Evolutionary conservation across 345 rosid genomes (phyloP).

Genomic region (Eucalyptus regnans): DNA sequence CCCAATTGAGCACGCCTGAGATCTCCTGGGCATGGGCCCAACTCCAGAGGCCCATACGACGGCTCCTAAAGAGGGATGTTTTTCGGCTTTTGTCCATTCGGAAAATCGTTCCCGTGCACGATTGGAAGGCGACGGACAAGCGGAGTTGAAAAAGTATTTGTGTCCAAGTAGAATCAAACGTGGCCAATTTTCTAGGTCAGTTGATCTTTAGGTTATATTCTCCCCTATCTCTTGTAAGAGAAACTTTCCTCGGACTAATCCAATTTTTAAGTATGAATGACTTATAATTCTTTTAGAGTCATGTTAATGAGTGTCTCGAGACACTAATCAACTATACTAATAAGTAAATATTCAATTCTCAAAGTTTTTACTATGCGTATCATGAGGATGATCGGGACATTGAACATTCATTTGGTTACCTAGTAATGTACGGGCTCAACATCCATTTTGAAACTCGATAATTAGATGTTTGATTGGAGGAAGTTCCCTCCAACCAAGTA

Average conservation of each 20-base stretch:
- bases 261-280: too few species aligned
- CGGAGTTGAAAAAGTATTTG: background rate
- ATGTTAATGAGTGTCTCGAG: background rate
- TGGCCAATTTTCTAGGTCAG: background rate
- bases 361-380: background rate
- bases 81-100: background rate
- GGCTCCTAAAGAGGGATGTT: background rate
- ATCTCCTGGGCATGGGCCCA: background rate
- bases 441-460: background rate
- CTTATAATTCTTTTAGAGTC: background rate
- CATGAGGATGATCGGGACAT: fast-evolving
- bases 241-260: background rate
- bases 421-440: background rate
- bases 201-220: background rate
- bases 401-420: background rate
- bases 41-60: background rate
- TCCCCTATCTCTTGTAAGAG: background rate
- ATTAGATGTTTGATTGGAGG: background rate
- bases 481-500: background rate
- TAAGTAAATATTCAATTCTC: fast-evolving
- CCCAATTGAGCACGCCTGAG: background rate
- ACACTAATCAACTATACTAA: fast-evolving
- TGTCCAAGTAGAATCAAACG: background rate
- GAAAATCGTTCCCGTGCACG: background rate
- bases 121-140: background rate